A percentile compares a stretch with the other conserved stretches of the same genome.
phyloP scores from a whole-genome alignment of 2,329 filamentous ascomycete genomes.

The Emmonsiellopsis sp. region DNA sequence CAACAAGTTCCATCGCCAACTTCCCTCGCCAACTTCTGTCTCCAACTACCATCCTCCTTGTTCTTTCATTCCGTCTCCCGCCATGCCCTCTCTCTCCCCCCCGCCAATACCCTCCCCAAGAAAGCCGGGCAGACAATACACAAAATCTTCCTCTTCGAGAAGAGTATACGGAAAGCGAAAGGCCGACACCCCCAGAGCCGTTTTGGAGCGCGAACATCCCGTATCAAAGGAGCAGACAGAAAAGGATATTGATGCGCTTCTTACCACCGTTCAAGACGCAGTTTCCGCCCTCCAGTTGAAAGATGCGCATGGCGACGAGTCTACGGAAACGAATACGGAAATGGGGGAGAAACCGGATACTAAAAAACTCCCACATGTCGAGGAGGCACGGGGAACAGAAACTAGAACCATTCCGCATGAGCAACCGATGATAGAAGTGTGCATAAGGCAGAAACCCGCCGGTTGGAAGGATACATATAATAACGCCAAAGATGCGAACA shows the following conservation, averaged over 20 bases:
- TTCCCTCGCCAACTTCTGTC: no score
- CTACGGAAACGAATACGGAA: no score
- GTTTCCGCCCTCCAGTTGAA: no score
- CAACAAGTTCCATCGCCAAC: no score
- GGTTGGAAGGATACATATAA: not conserved
- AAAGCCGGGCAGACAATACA: not conserved
- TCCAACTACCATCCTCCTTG: no score
- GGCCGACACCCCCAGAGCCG: constrained; percentile 26
- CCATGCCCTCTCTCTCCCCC: not conserved
- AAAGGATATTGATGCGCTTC: no score
- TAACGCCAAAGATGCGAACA: not conserved
- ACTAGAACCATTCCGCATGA: not conserved
- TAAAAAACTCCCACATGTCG: no score
- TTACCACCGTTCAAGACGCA: no score
- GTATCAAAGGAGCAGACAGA: not conserved
- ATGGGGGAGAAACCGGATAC: no score
- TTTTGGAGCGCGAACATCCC: constrained; percentile 24
- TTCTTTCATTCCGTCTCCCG: no score
- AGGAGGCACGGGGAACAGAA: not conserved
- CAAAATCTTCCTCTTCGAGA: constrained; percentile 14
- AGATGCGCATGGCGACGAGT: no score
- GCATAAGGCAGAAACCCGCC: not conserved
- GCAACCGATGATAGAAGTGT: not conserved
- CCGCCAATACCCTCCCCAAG: not conserved
- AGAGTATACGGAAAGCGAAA: constrained; percentile 29